Evolutionary conservation across 139 green algal species (phyloP).

Genomic region (Tetraselmis striata): DNA sequence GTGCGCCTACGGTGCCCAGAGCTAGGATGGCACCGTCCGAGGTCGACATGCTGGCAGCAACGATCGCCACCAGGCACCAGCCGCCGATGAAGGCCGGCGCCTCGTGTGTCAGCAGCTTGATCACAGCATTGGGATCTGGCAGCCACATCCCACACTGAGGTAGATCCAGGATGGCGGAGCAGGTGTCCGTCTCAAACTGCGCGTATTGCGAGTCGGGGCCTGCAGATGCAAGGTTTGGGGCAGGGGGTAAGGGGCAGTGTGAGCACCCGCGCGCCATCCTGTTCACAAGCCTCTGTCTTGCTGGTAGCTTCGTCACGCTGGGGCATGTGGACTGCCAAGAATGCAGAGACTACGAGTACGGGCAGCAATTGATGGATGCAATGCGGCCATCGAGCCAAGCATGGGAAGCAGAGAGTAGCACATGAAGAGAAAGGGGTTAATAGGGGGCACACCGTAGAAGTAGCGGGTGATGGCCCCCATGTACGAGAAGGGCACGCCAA

Average conservation of each 20-base stretch:
- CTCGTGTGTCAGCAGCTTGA: conserved; percentile 27
- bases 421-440: conserved; percentile 6
- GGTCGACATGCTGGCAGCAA: conserved; percentile 34
- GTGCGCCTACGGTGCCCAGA: conserved; percentile 30
- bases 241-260: no score
- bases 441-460: conserved; percentile 5
- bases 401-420: background rate
- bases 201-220: conserved; percentile 26
- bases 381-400: no score
- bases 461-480: conserved; percentile 14
- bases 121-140: conserved; percentile 20
- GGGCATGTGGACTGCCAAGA: no score
- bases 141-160: conserved; percentile 32
- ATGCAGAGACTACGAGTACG: no score
- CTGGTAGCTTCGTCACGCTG: no score
- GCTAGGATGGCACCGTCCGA: conserved; percentile 37
- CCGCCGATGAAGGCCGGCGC: conserved; percentile 18
- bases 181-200: conserved; percentile 33
- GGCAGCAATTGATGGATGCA: no score
- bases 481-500: conserved; percentile 29
- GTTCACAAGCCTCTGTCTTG: no score
- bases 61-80: conserved; percentile 31
- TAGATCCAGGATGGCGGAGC: conserved; percentile 25
- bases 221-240: no score
- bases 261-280: no score